Evolutionary conservation across 176 grass and related monocot genomes (phyloP).

Genomic region (Oryza coarctata): DNA sequence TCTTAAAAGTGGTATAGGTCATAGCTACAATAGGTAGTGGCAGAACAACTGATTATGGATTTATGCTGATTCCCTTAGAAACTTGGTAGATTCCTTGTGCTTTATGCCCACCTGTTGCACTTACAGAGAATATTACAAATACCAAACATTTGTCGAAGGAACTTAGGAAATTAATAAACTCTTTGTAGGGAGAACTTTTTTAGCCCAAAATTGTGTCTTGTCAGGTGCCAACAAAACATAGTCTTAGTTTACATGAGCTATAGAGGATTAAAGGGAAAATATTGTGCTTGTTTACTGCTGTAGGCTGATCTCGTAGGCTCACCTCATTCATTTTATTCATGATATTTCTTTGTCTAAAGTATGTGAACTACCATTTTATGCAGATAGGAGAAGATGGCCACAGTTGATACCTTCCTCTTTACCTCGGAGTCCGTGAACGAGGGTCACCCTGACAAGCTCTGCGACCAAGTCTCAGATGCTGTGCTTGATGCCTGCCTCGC

Average conservation of each 20-base stretch:
- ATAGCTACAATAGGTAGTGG: not conserved
- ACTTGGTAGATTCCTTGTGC: constrained; percentile 23
- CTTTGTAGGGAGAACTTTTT: not conserved
- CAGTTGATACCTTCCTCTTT: constrained; percentile 47
- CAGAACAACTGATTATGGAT: not conserved
- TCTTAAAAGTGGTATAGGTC: not conserved
- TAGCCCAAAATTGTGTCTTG: not conserved
- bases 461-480: constrained; percentile 48
- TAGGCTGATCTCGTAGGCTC: not conserved
- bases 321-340: not conserved
- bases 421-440: constrained; percentile 50
- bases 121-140: not conserved
- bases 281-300: not conserved
- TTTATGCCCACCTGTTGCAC: not conserved
- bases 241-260: not conserved
- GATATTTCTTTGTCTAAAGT: not conserved
- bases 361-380: not conserved
- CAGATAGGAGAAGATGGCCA: constrained; percentile 45
- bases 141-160: not conserved
- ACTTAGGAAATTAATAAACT: not conserved
- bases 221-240: not conserved
- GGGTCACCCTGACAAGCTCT: constrained; percentile 56
- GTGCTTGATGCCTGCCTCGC: constrained; percentile 54
- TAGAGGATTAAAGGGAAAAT: not conserved
- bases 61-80: constrained; percentile 9